Evolutionary conservation across 1,139 yeast genomes (phyloP).

Genomic region (Pneumocystis jirovecii): DNA sequence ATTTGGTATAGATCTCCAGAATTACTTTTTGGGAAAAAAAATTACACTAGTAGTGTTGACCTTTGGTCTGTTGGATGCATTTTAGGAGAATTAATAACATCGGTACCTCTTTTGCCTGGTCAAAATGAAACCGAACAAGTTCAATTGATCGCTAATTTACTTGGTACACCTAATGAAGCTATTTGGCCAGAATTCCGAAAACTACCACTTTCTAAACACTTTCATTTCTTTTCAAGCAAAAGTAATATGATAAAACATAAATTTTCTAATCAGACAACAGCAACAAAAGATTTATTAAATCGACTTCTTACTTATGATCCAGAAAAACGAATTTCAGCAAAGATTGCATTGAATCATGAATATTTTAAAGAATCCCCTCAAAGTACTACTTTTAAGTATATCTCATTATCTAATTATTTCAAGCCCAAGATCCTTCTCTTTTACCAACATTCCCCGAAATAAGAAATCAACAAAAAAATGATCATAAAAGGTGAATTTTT

Average conservation of each 20-base stretch:
- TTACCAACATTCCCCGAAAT: neutral
- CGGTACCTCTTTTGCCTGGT: neutral
- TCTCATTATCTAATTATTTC: constrained; percentile 1
- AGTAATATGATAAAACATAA: neutral
- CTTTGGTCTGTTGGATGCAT: constrained; percentile 97
- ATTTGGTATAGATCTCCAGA: constrained; percentile 98
- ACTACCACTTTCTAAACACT: constrained; percentile 16
- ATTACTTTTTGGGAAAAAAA: constrained; percentile 73
- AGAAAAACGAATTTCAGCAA: constrained; percentile 59
- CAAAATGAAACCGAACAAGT: neutral
- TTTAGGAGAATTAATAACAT: constrained; percentile 45
- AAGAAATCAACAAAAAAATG: neutral
- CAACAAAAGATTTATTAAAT: constrained; percentile 41
- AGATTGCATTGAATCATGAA: constrained; percentile 66
- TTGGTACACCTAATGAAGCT: constrained; percentile 16
- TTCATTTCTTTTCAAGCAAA: neutral
- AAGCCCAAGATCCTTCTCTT: constrained; percentile 4
- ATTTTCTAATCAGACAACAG: neutral
- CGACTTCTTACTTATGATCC: constrained; percentile 70
- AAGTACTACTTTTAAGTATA: constrained; percentile 1
- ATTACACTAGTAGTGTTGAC: constrained; percentile 76
- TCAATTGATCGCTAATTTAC: constrained; percentile 10
- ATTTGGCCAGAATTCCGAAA: constrained; percentile 18
- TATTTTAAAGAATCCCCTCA: constrained; percentile 75
- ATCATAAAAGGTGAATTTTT: neutral